Conservation (phyloP, 345 rosid genomes). For the Erysimum cheiranthoides region DNA sequence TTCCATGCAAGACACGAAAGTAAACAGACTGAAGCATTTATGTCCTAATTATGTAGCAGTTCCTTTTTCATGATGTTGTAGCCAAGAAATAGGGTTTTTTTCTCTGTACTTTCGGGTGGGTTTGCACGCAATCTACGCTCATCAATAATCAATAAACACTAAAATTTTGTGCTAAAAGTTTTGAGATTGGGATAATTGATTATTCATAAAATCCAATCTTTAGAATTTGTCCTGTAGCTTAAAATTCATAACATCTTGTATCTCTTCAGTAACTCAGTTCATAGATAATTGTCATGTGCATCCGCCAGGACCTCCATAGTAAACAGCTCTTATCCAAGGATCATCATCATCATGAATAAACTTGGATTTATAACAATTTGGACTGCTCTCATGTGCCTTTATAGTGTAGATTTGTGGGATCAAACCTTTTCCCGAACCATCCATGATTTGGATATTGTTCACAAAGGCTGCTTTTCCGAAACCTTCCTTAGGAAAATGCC, state of each 20-base stretch:
- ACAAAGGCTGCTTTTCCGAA: conserved; percentile 30
- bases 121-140: not conserved
- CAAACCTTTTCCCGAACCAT: conserved; percentile 11
- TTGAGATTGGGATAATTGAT: not conserved
- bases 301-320: conserved; percentile 43
- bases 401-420: conserved; percentile 35
- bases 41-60: no score
- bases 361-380: conserved; percentile 34
- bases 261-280: not conserved
- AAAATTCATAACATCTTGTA: not conserved
- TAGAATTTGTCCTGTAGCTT: not conserved
- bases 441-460: conserved; percentile 29
- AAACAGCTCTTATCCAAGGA: conserved; percentile 34
- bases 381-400: conserved; percentile 14
- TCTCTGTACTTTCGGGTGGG: not conserved
- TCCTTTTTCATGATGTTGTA: not conserved
- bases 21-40: no score
- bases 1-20: no score
- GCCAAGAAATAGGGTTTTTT: not conserved
- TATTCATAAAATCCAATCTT: conserved; percentile 1
- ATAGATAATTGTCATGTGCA: conserved; percentile 8
- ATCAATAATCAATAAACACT: no score
- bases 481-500: conserved; percentile 44
- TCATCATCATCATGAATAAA: conserved; percentile 28
- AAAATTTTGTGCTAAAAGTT: not conserved